phyloP scores from a whole-genome alignment of 192 early-diverging fungal species.

The Jimgerdemannia lactiflua region DNA sequence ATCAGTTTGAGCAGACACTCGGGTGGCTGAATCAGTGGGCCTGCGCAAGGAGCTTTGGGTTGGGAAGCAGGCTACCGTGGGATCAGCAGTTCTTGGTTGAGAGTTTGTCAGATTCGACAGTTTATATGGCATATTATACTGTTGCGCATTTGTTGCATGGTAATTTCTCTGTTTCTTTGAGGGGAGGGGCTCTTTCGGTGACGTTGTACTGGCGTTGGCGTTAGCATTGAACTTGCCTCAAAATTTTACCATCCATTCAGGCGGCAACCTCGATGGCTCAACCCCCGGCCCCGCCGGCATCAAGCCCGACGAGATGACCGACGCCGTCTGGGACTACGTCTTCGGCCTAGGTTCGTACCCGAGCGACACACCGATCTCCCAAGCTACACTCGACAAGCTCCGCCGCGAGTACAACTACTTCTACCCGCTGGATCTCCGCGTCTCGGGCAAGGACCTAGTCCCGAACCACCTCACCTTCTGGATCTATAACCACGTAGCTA shows the following conservation, averaged over 20 bases:
- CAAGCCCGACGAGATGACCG: slow-evolving; percentile 82
- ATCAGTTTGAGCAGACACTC: slow-evolving; percentile 83
- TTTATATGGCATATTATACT: slow-evolving; percentile 99
- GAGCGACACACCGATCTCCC: slow-evolving; percentile 55
- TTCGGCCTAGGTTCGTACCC: slow-evolving; percentile 65
- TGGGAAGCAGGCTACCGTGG: slow-evolving; percentile 94
- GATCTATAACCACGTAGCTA: slow-evolving; percentile 93
- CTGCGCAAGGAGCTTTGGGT: slow-evolving; percentile 90
- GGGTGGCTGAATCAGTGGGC: slow-evolving; percentile 98
- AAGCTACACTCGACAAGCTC: slow-evolving; percentile 71
- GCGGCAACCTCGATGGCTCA: slow-evolving; percentile 79
- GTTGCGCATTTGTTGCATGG: slow-evolving; percentile 89
- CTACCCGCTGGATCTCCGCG: slow-evolving; percentile 96
- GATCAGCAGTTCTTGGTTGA: slow-evolving; percentile 92
- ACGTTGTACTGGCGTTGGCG: neutral
- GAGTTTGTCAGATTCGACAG: slow-evolving; percentile 96
- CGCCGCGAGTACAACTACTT: slow-evolving; percentile 95
- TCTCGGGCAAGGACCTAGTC: slow-evolving; percentile 95
- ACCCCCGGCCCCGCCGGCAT: slow-evolving; percentile 75
- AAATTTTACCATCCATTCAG: slow-evolving; percentile 18
- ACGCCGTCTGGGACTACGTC: slow-evolving; percentile 91
- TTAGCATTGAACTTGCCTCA: slow-evolving; percentile 4
- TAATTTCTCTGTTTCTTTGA: neutral
- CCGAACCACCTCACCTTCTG: slow-evolving; percentile 98
- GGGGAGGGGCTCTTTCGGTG: too few species aligned